These are phyloP conservation scores for Chlorella sp. DNA, from an alignment of 139 green algal genomes.

Conservation along the genomic window DNA sequence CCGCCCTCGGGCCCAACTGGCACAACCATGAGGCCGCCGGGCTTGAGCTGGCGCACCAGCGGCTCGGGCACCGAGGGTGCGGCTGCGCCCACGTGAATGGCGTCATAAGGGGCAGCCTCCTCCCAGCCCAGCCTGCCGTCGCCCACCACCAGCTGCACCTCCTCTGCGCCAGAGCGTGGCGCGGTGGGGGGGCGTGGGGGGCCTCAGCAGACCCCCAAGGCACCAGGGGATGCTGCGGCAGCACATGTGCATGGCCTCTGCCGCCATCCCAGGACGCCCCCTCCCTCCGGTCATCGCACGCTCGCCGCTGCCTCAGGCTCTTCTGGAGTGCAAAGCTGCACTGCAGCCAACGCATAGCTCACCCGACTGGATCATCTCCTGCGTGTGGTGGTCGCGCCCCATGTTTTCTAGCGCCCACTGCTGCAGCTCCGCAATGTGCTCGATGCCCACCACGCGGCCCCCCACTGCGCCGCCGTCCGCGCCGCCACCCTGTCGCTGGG, in stretches of 20 bases:
- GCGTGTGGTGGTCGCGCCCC: not conserved
- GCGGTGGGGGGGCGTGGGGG: not conserved
- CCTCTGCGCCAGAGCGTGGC: not conserved
- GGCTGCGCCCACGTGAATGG: constrained; percentile 94
- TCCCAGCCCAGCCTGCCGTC: constrained; percentile 47
- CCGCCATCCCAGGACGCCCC: not conserved
- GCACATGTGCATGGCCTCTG: too few species aligned
- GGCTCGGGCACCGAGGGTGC: constrained; percentile 64
- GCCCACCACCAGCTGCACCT: constrained; percentile 29
- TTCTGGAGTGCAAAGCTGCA: not conserved
- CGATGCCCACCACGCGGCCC: constrained; percentile 64
- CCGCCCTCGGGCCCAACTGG: constrained; percentile 24
- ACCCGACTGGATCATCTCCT: constrained; percentile 1
- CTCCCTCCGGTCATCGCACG: not conserved
- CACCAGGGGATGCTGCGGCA: too few species aligned
- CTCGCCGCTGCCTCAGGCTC: not conserved
- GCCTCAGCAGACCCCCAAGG: not conserved
- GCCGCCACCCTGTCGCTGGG: too few species aligned
- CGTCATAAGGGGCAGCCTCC: constrained; percentile 64
- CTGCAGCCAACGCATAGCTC: not conserved
- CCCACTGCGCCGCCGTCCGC: too few species aligned
- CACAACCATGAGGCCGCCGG: constrained; percentile 41
- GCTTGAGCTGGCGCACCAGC: constrained; percentile 63
- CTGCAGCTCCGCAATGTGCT: constrained; percentile 60
- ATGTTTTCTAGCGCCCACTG: constrained; percentile 11